Conservation (phyloP, 805 yeast genomes). For the Wickerhamiella kurtzmanii region DNA sequence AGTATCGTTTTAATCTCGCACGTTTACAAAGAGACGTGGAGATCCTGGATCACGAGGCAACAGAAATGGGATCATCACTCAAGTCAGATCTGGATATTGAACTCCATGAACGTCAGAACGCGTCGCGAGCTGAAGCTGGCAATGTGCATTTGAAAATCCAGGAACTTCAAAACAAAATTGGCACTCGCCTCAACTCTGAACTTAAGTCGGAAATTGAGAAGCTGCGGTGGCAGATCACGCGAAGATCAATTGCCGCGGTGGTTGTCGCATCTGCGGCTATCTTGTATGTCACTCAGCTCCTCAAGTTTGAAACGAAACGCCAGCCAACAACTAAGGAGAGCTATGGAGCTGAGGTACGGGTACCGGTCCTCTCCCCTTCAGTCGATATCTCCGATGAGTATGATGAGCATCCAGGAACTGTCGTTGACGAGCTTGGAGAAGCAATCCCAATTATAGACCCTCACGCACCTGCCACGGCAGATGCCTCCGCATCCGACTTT, state of each 20-base stretch:
- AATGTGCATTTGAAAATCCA: constrained; percentile 56
- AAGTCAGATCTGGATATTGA: constrained; percentile 73
- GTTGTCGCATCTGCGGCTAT: constrained; percentile 27
- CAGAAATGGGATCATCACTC: constrained; percentile 44
- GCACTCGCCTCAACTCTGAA: constrained; percentile 67
- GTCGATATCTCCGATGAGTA: constrained; percentile 7
- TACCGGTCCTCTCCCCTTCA: constrained; percentile 14
- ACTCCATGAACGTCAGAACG: constrained; percentile 72
- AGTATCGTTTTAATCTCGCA: constrained; percentile 51
- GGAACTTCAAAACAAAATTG: constrained; percentile 71
- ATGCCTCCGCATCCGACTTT: too few species aligned
- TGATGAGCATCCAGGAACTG: not conserved
- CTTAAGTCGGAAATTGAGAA: constrained; percentile 78
- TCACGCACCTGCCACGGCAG: too few species aligned
- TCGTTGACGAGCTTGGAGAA: constrained; percentile 4
- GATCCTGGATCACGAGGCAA: constrained; percentile 61
- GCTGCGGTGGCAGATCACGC: constrained; percentile 83
- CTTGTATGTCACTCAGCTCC: not conserved
- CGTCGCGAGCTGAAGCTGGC: constrained; percentile 64
- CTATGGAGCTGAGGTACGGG: constrained; percentile 8
- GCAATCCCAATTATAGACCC: not conserved
- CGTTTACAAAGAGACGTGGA: constrained; percentile 60
- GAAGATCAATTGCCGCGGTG: constrained; percentile 74
- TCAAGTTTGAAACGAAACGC: constrained; percentile 4
- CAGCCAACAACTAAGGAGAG: constrained; percentile 9